Conservation (phyloP, 768 basidiomycete species). For the Botryobasidium botryosum region DNA sequence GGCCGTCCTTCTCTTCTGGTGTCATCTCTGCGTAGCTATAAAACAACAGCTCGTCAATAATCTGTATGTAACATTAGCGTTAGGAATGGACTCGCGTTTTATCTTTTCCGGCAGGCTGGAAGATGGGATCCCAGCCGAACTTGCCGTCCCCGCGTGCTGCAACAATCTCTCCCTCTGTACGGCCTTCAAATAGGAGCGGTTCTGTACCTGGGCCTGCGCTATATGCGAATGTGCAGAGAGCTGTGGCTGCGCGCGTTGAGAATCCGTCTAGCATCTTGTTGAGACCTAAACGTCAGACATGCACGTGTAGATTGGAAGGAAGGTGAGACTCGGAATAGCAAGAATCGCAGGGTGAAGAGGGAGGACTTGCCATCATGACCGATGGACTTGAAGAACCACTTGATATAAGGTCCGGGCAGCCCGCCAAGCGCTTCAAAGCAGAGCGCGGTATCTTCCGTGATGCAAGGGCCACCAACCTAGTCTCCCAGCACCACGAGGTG, state of each 20-base stretch:
- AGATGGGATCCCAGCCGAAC: slow-evolving; percentile 88
- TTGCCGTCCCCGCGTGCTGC: slow-evolving; percentile 54
- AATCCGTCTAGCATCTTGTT: slow-evolving; percentile 73
- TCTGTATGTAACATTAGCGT: not conserved
- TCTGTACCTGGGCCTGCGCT: slow-evolving; percentile 63
- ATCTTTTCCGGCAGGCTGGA: slow-evolving; percentile 57
- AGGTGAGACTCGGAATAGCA: not conserved
- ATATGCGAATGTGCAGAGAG: slow-evolving; percentile 94
- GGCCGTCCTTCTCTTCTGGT: slow-evolving; percentile 39
- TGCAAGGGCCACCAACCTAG: slow-evolving; percentile 36
- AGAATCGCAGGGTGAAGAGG: no score
- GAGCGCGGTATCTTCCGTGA: slow-evolving; percentile 89
- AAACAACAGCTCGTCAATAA: not conserved
- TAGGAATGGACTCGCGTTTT: slow-evolving; percentile 42
- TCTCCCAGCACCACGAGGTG: not conserved
- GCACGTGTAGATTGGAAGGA: slow-evolving; percentile 1
- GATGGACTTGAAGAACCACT: slow-evolving; percentile 66
- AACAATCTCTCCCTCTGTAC: slow-evolving; percentile 81
- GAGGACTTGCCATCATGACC: slow-evolving; percentile 76
- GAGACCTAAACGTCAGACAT: slow-evolving; percentile 30
- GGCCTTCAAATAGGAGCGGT: slow-evolving; percentile 72
- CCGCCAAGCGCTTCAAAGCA: slow-evolving; percentile 80
- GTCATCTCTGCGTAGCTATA: slow-evolving; percentile 56
- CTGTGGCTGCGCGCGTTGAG: slow-evolving; percentile 60
- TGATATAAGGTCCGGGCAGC: slow-evolving; percentile 95